Evolutionary conservation across 2,329 filamentous ascomycete genomes (phyloP), one percentile per base, ranked within the genome.

Genomic region (Sporothrix schenckii): DNA sequence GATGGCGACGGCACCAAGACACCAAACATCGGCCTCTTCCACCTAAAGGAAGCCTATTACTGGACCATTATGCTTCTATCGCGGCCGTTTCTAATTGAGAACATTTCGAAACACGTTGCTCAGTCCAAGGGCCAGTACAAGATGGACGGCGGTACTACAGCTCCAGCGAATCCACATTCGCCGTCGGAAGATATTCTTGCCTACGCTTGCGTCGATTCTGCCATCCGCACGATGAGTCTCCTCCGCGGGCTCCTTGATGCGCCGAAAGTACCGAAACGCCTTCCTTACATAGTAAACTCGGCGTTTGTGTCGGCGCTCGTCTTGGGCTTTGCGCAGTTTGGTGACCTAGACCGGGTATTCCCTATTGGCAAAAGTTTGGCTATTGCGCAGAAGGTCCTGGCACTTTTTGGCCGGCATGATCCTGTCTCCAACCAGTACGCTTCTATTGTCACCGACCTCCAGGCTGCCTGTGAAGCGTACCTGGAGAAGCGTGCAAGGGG

Each of bases 241-340:
- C 74, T 82, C 0, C 77, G 80, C 14, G 76, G 75, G 1, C 77
- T 84, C 1, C 72, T 79, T 4, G 74, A 74, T 0, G 78, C 77
- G 1, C 71, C 76, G 1, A 74, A 76, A 2, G 76, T 83, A 0
- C 82, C 82, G 0, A 81, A 80, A 41, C 77, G 82, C 1, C 73
- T 83, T 4, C 82, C 82, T 0, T 82, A 83, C 19, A 73, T 83
- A 0, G 81, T 83, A 4, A 84, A 83, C 65, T 81, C 81, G 1
- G 78, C 81, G 3, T 84, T 84, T 71, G 80, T 82, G 6, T 81
- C 82, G 0, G 81, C 80, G 0, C 74, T 84, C 0, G 81, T 83
- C 0, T 76, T 84, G 0, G 82, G 82, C 0, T 78, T 82, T 0
- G 81, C 82, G 0, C 78, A 80, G 30, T 83, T 84, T 66, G 81